Evolutionary conservation across 2,329 filamentous ascomycete species (phyloP), one percentile per base, ranked within the genome.

Genomic region (Plenodomus tracheiphilus): DNA sequence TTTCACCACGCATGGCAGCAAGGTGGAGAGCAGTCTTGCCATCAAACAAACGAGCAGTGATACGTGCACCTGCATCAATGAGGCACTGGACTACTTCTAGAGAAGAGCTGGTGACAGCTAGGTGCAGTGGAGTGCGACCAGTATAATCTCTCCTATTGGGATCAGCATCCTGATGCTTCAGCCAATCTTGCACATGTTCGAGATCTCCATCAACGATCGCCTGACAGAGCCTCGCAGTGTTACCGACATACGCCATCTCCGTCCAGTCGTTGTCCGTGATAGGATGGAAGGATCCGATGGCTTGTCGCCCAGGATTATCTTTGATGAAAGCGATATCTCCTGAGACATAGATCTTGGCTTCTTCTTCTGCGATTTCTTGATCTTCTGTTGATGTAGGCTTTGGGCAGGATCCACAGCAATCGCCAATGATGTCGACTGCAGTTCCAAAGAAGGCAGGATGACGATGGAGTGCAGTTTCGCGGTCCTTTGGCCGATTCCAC

Each of bases 241-340:
- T 89, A 10, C 89, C 88, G 30, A 95, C 81, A 58, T 95, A 96
- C 0, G 90, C 89, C 89, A 95, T 94, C 56, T 92, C 88, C 0
- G 90, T 94, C 89, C 90, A 95, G 64, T 94, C 89, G 42, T 89
- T 81, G 36, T 90, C 85, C 0, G 87, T 92, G 32, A 93, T 79
- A 0, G 90, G 91, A 60, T 94, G 87, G 74, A 95, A 95, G 36
- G 80, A 84, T 20, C 84, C 84, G 57, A 87, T 85, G 32, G 79
- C 74, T 72, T 94, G 91, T 46, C 91, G 81, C 16, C 91, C 91
- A 1, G 91, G 89, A 58, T 96, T 83, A 61, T 96, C 89, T 54
- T 86, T 86, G 58, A 94, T 77, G 70, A 95, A 95, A 0, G 79
- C 77, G 9, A 94, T 79, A 18, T 81, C 79, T 8, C 90, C 90